Evolutionary conservation across 768 basidiomycete species (phyloP), one percentile per base, ranked within the genome.

Genomic region (Psilocybe sp.): DNA sequence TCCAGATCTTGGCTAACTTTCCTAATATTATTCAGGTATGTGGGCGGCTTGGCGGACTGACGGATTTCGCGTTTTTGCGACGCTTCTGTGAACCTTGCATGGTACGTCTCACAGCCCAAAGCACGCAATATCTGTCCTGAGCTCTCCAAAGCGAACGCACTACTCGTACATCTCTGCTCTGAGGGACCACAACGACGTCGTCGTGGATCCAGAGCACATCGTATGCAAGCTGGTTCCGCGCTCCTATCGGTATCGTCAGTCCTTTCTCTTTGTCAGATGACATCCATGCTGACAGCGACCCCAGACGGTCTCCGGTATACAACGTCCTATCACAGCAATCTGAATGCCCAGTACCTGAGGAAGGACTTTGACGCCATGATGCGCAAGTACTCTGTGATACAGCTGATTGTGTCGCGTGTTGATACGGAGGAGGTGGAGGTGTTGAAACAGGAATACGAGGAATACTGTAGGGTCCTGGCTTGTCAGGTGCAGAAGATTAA

Each of bases 61-160:
- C 61, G 0, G 57, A 62, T 43, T 62, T 60, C 39, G 49, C 51
- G 15, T 58, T 62, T 38, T 49, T 46, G 28, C 57, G 57, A 41
- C 52, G 57, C n/a, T 54, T 56, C 44, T 62, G 59, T 42, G 58
- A 53, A 40, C 44, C 23, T 7, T 62, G 61, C 49, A 55, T 60
- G 55, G 58, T 62, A 12, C 15, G 55, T 53, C 16, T 12, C 7
- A 35, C 37, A 5, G 35, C n/a, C 14, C 5, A 13, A 31, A 20
- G 20, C 38, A 15, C 23, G 23, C 4, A 28, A 28, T 28, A 28
- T 28, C 7, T 28, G 7, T 4, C 23, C 23, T 8, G 11, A 12
- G 36, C 15, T 41, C 31, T 48, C 10, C 19, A 41, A 34, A 56
- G 57, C 50, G 28, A 28, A 36, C 37, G 19, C 37, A 53, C 35